phyloP scores from a whole-genome alignment of 768 basidiomycete genomes.

The Crucibulum laeve region DNA sequence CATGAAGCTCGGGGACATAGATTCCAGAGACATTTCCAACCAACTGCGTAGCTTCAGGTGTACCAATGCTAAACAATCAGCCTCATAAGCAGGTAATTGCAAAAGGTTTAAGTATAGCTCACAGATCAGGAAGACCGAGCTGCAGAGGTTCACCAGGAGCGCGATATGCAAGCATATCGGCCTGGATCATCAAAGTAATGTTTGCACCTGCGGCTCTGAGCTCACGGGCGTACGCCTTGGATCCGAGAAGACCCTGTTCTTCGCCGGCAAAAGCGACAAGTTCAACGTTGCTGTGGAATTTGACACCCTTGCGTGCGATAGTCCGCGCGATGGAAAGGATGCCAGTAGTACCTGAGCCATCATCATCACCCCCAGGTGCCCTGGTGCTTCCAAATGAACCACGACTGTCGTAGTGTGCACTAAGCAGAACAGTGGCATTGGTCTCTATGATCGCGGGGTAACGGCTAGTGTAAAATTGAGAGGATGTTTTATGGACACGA shows the following conservation, averaged over 20 bases:
- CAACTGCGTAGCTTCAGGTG: conserved; percentile 70
- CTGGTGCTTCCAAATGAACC: conserved; percentile 79
- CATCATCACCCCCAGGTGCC: conserved; percentile 53
- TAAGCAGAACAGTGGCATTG: conserved; percentile 65
- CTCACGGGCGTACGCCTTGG: conserved; percentile 75
- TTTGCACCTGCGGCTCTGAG: conserved; percentile 57
- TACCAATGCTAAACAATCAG: conserved; percentile 57
- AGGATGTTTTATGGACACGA: not conserved
- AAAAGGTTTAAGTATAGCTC: conserved; percentile 16
- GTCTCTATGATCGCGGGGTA: conserved; percentile 54
- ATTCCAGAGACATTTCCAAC: conserved; percentile 71
- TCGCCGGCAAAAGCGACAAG: conserved; percentile 87
- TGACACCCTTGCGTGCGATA: conserved; percentile 61
- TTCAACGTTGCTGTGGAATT: conserved; percentile 74
- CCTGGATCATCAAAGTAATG: conserved; percentile 82
- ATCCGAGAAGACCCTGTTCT: conserved; percentile 85
- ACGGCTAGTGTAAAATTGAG: conserved; percentile 33
- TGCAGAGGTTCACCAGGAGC: conserved; percentile 75
- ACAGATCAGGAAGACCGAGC: conserved; percentile 75
- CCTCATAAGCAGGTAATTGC: not conserved
- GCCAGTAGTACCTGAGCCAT: conserved; percentile 58
- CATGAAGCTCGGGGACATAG: conserved; percentile 75
- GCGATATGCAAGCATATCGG: conserved; percentile 90
- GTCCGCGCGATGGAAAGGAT: conserved; percentile 78
- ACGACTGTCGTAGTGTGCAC: conserved; percentile 88